phyloP scores from a whole-genome alignment of 768 basidiomycete species.

The Hydnum rufescens region DNA sequence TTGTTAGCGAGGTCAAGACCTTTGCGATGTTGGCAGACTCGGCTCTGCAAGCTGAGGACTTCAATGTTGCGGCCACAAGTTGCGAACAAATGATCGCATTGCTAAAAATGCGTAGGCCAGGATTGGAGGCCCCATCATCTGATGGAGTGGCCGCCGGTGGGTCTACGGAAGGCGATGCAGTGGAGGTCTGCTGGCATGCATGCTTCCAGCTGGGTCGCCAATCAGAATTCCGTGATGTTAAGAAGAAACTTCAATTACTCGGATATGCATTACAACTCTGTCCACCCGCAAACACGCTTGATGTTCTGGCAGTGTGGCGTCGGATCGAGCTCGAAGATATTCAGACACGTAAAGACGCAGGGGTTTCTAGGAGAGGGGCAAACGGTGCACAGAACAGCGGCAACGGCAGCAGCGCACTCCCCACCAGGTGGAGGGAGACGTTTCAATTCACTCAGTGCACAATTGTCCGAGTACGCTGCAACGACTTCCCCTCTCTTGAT shows the following conservation, averaged over 20 bases:
- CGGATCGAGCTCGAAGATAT: conserved; percentile 49
- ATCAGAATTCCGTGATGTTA: conserved; percentile 46
- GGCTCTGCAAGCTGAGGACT: conserved; percentile 70
- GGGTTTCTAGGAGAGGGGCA: conserved; percentile 20
- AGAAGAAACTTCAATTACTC: conserved; percentile 47
- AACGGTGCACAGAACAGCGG: conserved; percentile 11
- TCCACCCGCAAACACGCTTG: conserved; percentile 57
- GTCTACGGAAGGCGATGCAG: conserved; percentile 26
- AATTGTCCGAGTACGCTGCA: conserved; percentile 6
- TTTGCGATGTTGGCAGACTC: conserved; percentile 84
- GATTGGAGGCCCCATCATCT: conserved; percentile 1
- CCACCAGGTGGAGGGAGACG: background rate
- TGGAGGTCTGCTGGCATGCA: conserved; percentile 75
- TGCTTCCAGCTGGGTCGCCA: conserved; percentile 79
- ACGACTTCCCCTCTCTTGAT: background rate
- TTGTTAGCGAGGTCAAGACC: conserved; percentile 58
- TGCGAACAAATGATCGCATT: conserved; percentile 23
- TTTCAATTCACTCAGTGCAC: background rate
- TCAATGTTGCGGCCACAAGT: conserved; percentile 57
- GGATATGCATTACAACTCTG: conserved; percentile 74
- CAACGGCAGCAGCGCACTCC: background rate
- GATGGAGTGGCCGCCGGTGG: background rate
- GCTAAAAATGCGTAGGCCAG: conserved; percentile 3
- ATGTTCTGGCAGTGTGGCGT: conserved; percentile 63
- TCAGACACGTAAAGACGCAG: conserved; percentile 11